A percentile compares a stretch with the other conserved stretches of the same genome.
Conservation (phyloP, 805 yeast genomes). For the Nakazawaea peltata region DNA sequence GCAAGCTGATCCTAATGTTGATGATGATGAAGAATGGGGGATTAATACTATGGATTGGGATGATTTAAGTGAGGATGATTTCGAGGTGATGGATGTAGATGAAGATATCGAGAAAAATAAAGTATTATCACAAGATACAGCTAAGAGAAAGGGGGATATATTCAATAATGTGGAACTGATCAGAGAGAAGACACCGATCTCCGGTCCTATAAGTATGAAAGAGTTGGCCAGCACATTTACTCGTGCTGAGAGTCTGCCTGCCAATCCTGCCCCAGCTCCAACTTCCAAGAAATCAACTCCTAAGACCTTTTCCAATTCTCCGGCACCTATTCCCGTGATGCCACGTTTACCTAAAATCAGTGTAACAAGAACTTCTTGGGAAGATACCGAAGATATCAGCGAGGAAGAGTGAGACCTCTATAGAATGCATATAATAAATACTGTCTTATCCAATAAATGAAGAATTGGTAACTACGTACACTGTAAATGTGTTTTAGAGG, state of each 20-base stretch:
- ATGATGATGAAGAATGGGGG: slow-evolving; percentile 9
- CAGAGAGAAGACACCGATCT: slow-evolving; percentile 1
- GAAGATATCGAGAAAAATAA: no score
- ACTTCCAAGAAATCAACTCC: no score
- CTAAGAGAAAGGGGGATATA: no score
- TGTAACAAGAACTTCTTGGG: neutral
- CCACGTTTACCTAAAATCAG: neutral
- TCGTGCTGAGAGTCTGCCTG: neutral
- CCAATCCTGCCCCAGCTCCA: no score
- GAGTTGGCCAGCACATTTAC: slow-evolving; percentile 4
- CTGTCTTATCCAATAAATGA: no score
- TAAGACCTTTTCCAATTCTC: no score
- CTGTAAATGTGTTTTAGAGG: no score
- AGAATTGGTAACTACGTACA: no score
- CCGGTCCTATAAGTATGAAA: slow-evolving; percentile 11
- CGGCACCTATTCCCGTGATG: slow-evolving; percentile 1
- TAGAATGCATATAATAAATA: no score
- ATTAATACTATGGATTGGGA: slow-evolving; percentile 10
- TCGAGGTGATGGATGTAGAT: neutral
- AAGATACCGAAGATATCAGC: slow-evolving; percentile 10
- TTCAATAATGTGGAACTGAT: no score
- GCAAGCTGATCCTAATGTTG: neutral
- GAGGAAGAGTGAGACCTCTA: slow-evolving; percentile 8
- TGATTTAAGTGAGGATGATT: slow-evolving; percentile 9
- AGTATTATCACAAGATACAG: no score